These are phyloP conservation scores for Hemisphaericaspora xylanilytica DNA, from an alignment of 1,139 yeast species.

Conservation along the genomic window DNA sequence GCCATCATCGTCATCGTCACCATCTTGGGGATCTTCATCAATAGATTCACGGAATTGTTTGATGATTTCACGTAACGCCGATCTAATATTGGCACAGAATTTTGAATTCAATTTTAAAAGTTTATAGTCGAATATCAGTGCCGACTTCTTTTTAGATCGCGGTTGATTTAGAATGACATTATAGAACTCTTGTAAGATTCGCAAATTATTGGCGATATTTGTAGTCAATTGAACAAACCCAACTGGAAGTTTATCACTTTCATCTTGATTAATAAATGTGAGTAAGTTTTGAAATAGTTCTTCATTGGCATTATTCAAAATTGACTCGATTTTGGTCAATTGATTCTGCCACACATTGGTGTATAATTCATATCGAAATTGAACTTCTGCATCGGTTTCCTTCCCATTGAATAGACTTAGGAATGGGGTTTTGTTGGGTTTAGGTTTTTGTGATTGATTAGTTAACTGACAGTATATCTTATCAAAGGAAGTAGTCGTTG, in stretches of 20 bases:
- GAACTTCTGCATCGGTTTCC: slow-evolving; percentile 36
- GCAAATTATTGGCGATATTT: slow-evolving; percentile 54
- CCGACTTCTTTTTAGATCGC: slow-evolving; percentile 5
- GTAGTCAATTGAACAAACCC: slow-evolving; percentile 54
- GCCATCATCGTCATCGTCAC: slow-evolving; percentile 10
- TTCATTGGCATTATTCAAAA: slow-evolving; percentile 38
- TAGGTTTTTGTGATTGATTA: slow-evolving; percentile 7
- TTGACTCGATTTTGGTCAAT: slow-evolving; percentile 31
- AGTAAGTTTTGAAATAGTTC: slow-evolving; percentile 34
- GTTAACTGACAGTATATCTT: slow-evolving; percentile 6
- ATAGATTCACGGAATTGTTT: slow-evolving; percentile 25
- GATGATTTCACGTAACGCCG: slow-evolving; percentile 38
- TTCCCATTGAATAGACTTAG: slow-evolving; percentile 35
- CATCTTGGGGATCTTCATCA: slow-evolving; percentile 5
- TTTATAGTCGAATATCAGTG: slow-evolving; percentile 18
- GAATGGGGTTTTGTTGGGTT: slow-evolving; percentile 27
- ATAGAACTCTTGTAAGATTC: slow-evolving; percentile 46
- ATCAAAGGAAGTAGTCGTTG: slow-evolving; percentile 3
- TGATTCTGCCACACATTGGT: slow-evolving; percentile 40
- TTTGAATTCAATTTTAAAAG: slow-evolving; percentile 42
- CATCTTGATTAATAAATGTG: slow-evolving; percentile 22
- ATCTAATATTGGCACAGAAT: slow-evolving; percentile 40
- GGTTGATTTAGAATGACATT: slow-evolving; percentile 18
- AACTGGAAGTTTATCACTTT: slow-evolving; percentile 29
- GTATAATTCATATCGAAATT: slow-evolving; percentile 39